Evolutionary conservation across 2,329 filamentous ascomycete genomes (phyloP), one percentile per base, ranked within the genome.

Genomic region (Penicillium janthinellum): DNA sequence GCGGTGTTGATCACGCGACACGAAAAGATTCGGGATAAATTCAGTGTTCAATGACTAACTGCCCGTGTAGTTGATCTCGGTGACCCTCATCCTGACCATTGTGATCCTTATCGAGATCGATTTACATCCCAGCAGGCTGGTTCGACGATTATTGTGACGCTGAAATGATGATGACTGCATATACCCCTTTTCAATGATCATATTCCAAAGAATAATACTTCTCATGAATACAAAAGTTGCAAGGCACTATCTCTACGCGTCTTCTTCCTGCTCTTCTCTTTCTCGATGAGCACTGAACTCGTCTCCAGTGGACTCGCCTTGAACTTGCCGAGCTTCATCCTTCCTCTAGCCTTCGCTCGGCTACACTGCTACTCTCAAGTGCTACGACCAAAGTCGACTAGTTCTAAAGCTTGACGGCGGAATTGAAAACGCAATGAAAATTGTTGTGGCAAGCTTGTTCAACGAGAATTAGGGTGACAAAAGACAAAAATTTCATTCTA

Each of bases 61-160:
- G 11, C 11, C 10, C 25, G 4, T 22, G 5, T 38, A 70, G 68
- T 49, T 68, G 14, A 59, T 66, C 41, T 10, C 65, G 34, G 56
- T 47, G 17, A 70, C 62, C 0, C 57, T 70, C 25, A 34, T 67
- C 4, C 44, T 70, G 31, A 57, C 63, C 1, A 44, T 70, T 10
- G 62, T 57, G 4, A 64, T 69, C 15, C 58, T 67, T 2, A 53
- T 67, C 25, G 56, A 70, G 35, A 60, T 64, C 11, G 60, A 67
- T 6, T 28, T 47, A 22, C 28, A 15, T 2, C 42, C 55, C 1
- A 7, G 38, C 2, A 15, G 45, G 12, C 34, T 60, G 1, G 17
- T 60, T 5, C 51, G 39, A 28, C 60, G 54, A 22, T 5, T 59
- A 5, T 15, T 59, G 7, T 45, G 10, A 38, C 15, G 8, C 4